These are phyloP conservation scores for Exidia glandulosa DNA, from an alignment of 768 basidiomycete genomes.

Conservation along the genomic window DNA sequence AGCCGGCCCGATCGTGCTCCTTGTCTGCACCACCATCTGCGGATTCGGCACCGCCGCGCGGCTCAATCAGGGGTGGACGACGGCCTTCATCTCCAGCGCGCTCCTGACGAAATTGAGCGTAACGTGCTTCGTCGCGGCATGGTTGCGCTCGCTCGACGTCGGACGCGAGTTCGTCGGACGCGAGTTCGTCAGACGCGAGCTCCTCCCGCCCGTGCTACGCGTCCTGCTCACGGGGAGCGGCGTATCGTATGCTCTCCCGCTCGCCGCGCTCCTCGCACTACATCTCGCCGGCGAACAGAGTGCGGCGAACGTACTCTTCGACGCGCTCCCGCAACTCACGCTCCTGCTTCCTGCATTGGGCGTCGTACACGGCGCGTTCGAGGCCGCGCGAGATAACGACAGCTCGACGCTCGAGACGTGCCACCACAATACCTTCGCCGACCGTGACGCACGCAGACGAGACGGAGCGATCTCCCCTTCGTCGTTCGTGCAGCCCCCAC, in stretches of 20 bases:
- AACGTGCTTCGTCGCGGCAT: neutral
- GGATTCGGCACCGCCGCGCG: neutral
- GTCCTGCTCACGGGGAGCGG: neutral
- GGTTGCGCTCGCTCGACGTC: neutral
- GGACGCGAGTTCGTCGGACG: neutral
- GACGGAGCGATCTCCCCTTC: too few relatives aligned
- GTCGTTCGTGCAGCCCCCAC: neutral
- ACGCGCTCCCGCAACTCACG: too few relatives aligned
- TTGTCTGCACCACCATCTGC: neutral
- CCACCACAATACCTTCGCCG: neutral
- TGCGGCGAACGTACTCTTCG: too few relatives aligned
- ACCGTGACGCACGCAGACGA: neutral
- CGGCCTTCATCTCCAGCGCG: neutral
- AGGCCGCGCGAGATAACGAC: neutral
- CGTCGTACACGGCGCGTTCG: neutral
- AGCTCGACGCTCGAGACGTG: neutral
- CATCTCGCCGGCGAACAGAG: too few relatives aligned
- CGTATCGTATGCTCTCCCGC: neutral
- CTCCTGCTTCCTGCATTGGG: neutral
- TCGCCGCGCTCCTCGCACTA: neutral
- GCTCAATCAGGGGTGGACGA: neutral
- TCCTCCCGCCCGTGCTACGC: too few relatives aligned
- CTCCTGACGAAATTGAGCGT: neutral
- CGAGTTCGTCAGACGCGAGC: neutral
- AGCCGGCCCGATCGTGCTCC: neutral